Evolutionary conservation across 768 basidiomycete species (phyloP), one percentile per base, ranked within the genome.

Genomic region (Phanerodontia chrysosporium): DNA sequence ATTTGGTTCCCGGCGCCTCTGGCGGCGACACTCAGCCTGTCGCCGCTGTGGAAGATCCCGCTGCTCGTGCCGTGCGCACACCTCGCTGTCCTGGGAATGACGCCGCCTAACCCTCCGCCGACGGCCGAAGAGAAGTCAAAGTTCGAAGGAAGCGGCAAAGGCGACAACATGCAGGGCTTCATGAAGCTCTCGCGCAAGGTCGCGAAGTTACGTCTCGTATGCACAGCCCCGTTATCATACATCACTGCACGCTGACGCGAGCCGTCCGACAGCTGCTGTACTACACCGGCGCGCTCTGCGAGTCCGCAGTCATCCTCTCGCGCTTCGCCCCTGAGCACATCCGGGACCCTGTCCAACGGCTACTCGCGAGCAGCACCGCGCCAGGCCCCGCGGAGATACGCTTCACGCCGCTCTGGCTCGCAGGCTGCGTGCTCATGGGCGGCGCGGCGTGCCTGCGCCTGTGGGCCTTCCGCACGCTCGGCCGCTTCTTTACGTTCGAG

Each of bases 401-500:
- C 21, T 8, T 58, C 9, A 58, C 56, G 18, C 56, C 46, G 8
- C 13, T 36, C 16, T 49, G 44, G 35, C 32, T 58, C 24, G 32
- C 35, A 4, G 56, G 56, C 4, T 32, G 27, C 16, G n/a, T 36
- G 18, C 56, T 58, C 24, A 39, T 42, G 36, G 21, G 27, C 28
- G 29, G 45, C 45, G 56, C 46, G 10, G 25, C 24, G 18, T 8
- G 44, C 16, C 16, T 58, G 2, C 58, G 58, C 2, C 46, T 58
- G 13, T 51, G 51, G 42, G 52, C 51, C 42, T 53, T 39, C 25
- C 58, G 58, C 28, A 51, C 61, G n/a, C 58, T 66, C 6, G 65
- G 64, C 4, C n/a, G 24, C 10, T 36, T 62, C 30, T 66, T 64
- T 55, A 66, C 65, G 1, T 64, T 54, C 53, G 45, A 60, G 45